Evolutionary conservation across 2,329 filamentous ascomycete genomes (phyloP).

Genomic region (Apiospora koreana): DNA sequence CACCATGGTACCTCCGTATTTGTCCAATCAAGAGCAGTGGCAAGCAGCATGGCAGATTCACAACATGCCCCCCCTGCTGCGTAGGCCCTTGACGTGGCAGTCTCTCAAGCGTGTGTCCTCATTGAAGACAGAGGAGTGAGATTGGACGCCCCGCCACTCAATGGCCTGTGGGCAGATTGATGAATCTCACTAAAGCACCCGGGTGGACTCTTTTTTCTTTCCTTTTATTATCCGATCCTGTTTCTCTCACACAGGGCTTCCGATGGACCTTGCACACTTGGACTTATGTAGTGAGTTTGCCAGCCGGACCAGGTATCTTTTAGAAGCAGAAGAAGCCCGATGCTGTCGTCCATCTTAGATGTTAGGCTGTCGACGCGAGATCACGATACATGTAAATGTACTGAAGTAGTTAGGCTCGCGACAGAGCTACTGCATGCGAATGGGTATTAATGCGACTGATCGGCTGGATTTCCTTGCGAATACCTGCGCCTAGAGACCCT

Average conservation of each 20-base stretch:
- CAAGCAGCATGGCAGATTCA: neutral
- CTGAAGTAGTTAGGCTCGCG: neutral
- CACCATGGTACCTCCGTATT: neutral
- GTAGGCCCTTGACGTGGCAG: slow-evolving; percentile 6
- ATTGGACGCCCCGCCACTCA: neutral
- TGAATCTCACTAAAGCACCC: neutral
- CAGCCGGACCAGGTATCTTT: too few relatives aligned
- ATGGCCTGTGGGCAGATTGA: neutral
- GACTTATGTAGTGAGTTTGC: neutral
- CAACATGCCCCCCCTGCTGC: neutral
- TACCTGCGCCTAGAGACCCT: neutral
- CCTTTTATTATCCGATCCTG: neutral
- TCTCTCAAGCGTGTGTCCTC: neutral
- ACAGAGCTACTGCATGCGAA: neutral
- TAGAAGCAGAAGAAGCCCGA: too few relatives aligned
- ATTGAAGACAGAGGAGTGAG: neutral
- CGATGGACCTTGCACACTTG: neutral
- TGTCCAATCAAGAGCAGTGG: neutral
- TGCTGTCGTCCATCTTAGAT: too few relatives aligned
- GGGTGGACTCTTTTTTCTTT: neutral
- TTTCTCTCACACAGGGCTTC: neutral
- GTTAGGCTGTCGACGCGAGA: neutral
- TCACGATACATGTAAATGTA: neutral
- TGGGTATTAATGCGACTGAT: slow-evolving; percentile 4
- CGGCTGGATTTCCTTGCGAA: neutral